Percentiles rank a stretch among this genome's conserved stretches.
These are phyloP conservation scores for Vigna mungo DNA, from an alignment of 306 rosid species.

Conservation along the genomic window DNA sequence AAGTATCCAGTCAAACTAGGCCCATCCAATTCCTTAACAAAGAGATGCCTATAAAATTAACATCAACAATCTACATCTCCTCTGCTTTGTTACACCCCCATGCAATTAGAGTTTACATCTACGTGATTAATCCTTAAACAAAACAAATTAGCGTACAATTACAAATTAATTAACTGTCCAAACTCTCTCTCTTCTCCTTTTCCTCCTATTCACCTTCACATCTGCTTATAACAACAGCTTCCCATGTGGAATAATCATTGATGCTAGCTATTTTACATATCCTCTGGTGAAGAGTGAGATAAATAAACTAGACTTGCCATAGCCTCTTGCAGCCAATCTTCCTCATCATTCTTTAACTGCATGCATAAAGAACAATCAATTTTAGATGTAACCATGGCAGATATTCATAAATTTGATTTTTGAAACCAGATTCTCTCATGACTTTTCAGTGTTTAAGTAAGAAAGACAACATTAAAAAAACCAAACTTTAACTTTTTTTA, in stretches of 20 bases:
- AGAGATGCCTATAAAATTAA: slow-evolving; percentile 46
- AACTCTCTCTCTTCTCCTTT: not conserved
- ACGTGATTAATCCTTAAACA: slow-evolving; percentile 45
- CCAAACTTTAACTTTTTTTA: no score
- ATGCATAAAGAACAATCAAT: not conserved
- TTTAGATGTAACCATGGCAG: no score
- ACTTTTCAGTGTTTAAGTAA: no score
- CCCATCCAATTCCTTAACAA: slow-evolving; percentile 41
- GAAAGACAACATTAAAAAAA: no score
- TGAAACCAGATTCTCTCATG: no score
- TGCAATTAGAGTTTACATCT: slow-evolving; percentile 56
- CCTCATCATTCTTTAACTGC: slow-evolving; percentile 78
- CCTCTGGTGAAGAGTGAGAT: slow-evolving; percentile 62
- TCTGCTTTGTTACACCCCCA: slow-evolving; percentile 43
- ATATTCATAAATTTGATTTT: not conserved
- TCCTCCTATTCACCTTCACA: slow-evolving; percentile 36
- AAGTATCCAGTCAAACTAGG: slow-evolving; percentile 52
- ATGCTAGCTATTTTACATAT: slow-evolving; percentile 39
- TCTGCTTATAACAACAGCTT: slow-evolving; percentile 27
- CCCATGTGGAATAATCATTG: slow-evolving; percentile 19
- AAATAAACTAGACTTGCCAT: slow-evolving; percentile 69
- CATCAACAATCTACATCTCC: slow-evolving; percentile 38
- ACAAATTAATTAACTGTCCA: not conserved
- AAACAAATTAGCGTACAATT: slow-evolving; percentile 36
- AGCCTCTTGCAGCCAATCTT: slow-evolving; percentile 88